Evolutionary conservation across 2,329 filamentous ascomycete genomes (phyloP), one percentile per base, ranked within the genome.

Genomic region (Hypomyces perniciosus): DNA sequence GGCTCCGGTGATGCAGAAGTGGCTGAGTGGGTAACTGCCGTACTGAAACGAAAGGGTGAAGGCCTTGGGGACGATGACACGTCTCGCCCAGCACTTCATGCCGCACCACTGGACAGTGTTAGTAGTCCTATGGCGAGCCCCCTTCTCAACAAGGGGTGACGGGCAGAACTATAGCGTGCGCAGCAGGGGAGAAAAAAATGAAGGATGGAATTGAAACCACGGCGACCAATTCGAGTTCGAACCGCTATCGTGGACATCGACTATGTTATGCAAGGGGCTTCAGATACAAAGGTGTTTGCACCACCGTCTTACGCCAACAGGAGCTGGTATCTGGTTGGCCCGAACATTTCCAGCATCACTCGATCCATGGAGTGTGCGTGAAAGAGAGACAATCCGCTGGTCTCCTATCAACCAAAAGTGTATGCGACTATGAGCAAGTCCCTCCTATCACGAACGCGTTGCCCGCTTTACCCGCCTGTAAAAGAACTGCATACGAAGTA

Each of bases 41-140:
- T 88, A 13, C 68, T 97, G 61, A 84, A 84, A 62, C 59, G 58
- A 34, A 63, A 65, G 43, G 77, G 74, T 55, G 78, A 74, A 2
- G 87, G 79, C 72, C 64, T 72, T 34, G 62, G 69, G 37, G 64
- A 62, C 39, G 75, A 73, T 4, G 75, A 73, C 44, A 66, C 70
- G 12, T 75, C 76, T 44, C 88, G 87, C 62, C 93, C 93, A 12
- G 91, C 93, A 3, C 71, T 97, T 55, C 93, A 97, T 66, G 85
- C 89, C 5, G 92, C 88, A 27, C 89, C 91, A 2, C 70, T 97
- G 41, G 88, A 96, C 66, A 81, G 80, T 9, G 80, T 91, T 49
- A 81, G 20, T 20, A 20, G 78, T 57, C 78, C 80, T 1, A 55
- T 71, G 20, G 61, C 63, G n/a, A 78, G 73, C 48, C 73, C 74